phyloP scores from a whole-genome alignment of 2,329 filamentous ascomycete genomes.

The Alternaria atra region DNA sequence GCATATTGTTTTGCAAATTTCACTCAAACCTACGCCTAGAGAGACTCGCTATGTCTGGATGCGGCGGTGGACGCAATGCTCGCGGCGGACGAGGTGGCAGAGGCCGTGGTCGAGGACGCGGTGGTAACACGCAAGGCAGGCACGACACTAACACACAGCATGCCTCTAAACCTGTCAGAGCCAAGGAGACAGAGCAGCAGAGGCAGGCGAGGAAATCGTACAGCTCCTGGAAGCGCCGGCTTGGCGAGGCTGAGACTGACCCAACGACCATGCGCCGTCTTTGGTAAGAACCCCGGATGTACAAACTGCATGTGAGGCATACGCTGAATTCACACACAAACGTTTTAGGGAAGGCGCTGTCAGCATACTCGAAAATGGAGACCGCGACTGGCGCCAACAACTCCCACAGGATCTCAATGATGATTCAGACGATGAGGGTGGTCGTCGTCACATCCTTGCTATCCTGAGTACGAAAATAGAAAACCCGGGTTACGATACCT shows the following conservation, averaged over 20 bases:
- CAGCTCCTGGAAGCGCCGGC: slow-evolving; percentile 37
- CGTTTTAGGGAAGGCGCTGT: slow-evolving; percentile 31
- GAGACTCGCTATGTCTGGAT: not conserved
- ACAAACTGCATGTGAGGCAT: not conserved
- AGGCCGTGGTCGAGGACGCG: slow-evolving; percentile 2
- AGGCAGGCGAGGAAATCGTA: slow-evolving; percentile 34
- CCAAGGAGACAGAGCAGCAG: slow-evolving; percentile 34
- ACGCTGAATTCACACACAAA: not conserved
- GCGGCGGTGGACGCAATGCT: not conserved
- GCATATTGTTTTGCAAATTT: not conserved
- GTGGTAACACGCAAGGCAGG: not conserved
- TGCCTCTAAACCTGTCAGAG: slow-evolving; percentile 1
- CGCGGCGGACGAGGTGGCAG: slow-evolving; percentile 1
- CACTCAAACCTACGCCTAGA: not conserved
- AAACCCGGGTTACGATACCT: slow-evolving; percentile 4
- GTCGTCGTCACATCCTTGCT: slow-evolving; percentile 39
- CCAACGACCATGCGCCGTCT: slow-evolving; percentile 27
- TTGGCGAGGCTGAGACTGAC: slow-evolving; percentile 32
- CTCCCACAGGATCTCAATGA: slow-evolving; percentile 44
- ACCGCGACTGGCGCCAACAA: slow-evolving; percentile 44
- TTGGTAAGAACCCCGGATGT: slow-evolving; percentile 18
- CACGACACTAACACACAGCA: slow-evolving; percentile 3
- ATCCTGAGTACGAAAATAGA: slow-evolving; percentile 27
- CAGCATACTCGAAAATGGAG: slow-evolving; percentile 36
- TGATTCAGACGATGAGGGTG: slow-evolving; percentile 29